A percentile compares a stretch with the other conserved stretches of the same genome.
Conservation (phyloP, 345 rosid species). For the Odontarrhena argentea region DNA sequence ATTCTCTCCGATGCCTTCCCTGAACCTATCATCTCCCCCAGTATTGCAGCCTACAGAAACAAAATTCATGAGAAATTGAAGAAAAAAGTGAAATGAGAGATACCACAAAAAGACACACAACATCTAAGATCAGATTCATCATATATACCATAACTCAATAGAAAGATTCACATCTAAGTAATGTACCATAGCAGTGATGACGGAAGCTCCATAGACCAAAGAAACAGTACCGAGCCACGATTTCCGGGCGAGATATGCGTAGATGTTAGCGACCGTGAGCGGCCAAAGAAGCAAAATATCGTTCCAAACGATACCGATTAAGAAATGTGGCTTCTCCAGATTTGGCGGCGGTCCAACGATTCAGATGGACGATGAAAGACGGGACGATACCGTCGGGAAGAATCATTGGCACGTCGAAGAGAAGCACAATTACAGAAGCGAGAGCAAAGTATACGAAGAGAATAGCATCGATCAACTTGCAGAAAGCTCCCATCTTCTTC, state of each 20-base stretch:
- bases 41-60: slow-evolving; percentile 52
- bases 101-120: background rate
- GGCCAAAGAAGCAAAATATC: slow-evolving; percentile 78
- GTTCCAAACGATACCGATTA: slow-evolving; percentile 63
- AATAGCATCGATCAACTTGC: slow-evolving; percentile 55
- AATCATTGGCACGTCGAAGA: slow-evolving; percentile 55
- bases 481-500: slow-evolving; percentile 48
- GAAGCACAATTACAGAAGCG: slow-evolving; percentile 52
- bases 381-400: slow-evolving; percentile 56
- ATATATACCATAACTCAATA: background rate
- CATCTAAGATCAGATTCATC: background rate
- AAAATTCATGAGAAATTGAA: background rate
- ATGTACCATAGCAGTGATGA: slow-evolving; percentile 63
- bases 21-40: slow-evolving; percentile 63
- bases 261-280: slow-evolving; percentile 57
- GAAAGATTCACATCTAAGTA: background rate
- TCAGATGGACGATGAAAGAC: slow-evolving; percentile 49
- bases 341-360: slow-evolving; percentile 41
- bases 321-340: slow-evolving; percentile 67
- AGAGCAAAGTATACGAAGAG: slow-evolving; percentile 59
- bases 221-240: slow-evolving; percentile 69
- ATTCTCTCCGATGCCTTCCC: slow-evolving; percentile 59
- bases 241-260: slow-evolving; percentile 53
- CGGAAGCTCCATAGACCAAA: slow-evolving; percentile 65
- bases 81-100: background rate